Conservation (phyloP, 441 rosid genomes). For the Brassica hybrid region DNA sequence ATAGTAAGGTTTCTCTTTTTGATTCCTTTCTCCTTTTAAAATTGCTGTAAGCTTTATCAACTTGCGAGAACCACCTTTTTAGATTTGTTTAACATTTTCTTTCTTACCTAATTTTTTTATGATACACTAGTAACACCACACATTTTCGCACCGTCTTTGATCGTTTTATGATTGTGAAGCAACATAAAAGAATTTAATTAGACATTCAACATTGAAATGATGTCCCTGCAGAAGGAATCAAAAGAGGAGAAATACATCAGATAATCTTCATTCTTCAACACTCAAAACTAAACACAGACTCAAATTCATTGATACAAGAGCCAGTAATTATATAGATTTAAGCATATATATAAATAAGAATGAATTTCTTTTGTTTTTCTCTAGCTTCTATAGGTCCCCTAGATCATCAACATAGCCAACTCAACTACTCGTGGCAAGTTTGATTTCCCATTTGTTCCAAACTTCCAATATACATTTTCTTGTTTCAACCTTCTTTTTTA, state of each 20-base stretch:
- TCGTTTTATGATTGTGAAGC: conserved; percentile 7
- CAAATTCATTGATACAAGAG: background rate
- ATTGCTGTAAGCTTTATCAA: conserved; percentile 28
- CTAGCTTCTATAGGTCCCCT: background rate
- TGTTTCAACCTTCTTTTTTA: background rate
- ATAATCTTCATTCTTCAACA: background rate
- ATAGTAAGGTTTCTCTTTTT: conserved; percentile 12
- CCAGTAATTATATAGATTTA: background rate
- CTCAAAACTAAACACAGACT: background rate
- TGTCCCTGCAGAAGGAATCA: conserved; percentile 3
- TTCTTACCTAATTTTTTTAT: conserved; percentile 24
- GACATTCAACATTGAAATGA: background rate
- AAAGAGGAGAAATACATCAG: background rate
- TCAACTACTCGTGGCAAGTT: background rate
- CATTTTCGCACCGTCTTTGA: conserved; percentile 8
- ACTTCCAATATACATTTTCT: background rate
- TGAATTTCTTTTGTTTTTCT: background rate
- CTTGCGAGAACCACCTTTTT: conserved; percentile 23
- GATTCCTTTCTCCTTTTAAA: conserved; percentile 6
- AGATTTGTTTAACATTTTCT: conserved; percentile 13
- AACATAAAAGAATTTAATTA: background rate
- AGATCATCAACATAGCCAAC: background rate
- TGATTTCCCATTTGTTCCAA: background rate
- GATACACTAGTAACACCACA: conserved; percentile 10
- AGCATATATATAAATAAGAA: background rate